Evolutionary conservation across 2,329 filamentous ascomycete genomes (phyloP).

Genomic region (Gliomastix tumulicola): DNA sequence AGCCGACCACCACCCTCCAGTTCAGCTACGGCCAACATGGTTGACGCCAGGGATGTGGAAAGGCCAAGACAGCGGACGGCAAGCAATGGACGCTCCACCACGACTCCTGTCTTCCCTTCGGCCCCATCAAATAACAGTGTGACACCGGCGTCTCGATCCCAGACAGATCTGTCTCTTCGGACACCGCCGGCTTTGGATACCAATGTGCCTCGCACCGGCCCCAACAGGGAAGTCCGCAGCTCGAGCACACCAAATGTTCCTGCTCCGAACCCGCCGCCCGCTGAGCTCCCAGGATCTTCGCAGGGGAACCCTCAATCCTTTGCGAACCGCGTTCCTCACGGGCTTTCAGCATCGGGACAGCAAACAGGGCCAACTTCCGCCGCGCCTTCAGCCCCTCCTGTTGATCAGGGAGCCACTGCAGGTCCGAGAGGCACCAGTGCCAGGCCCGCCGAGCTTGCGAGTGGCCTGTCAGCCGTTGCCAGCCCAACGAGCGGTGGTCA

Average conservation of each 20-base stretch:
- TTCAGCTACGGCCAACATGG: slow-evolving; percentile 10
- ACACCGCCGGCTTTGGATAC: no score
- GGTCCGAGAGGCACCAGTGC: no score
- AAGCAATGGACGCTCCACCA: slow-evolving; percentile 49
- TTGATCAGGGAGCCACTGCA: no score
- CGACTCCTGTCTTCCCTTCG: no score
- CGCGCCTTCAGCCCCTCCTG: no score
- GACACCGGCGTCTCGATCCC: slow-evolving; percentile 52
- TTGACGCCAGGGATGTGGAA: slow-evolving; percentile 20
- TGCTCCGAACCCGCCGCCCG: slow-evolving; percentile 11
- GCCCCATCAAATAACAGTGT: no score
- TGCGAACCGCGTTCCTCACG: slow-evolving; percentile 24
- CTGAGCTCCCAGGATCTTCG: slow-evolving; percentile 9
- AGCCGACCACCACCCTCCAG: slow-evolving; percentile 39
- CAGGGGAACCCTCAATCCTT: slow-evolving; percentile 14
- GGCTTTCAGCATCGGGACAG: slow-evolving; percentile 10
- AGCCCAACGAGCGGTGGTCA: slow-evolving; percentile 25
- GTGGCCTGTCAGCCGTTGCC: slow-evolving; percentile 20
- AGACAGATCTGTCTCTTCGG: slow-evolving; percentile 55
- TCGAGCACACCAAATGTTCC: slow-evolving; percentile 26
- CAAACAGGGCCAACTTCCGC: no score
- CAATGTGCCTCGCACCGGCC: no score
- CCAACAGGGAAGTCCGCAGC: no score
- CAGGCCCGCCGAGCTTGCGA: slow-evolving; percentile 30
- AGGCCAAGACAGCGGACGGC: slow-evolving; percentile 39